These are phyloP conservation scores for Diaporthe australafricana DNA, from an alignment of 2,329 filamentous ascomycete species.

Conservation along the genomic window DNA sequence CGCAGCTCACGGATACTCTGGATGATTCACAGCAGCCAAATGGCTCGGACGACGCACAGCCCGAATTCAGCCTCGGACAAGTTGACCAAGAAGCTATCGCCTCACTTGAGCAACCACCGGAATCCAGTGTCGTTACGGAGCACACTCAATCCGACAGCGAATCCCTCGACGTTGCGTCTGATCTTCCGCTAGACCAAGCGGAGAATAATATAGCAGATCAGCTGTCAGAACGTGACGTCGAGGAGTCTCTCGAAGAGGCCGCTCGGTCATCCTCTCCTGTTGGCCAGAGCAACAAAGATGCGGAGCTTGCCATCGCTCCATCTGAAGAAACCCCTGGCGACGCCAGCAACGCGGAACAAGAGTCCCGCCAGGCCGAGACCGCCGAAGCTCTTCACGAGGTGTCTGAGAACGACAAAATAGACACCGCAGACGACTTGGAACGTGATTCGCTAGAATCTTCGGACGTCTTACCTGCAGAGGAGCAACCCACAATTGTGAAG, in stretches of 20 bases:
- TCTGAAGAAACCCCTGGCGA: neutral
- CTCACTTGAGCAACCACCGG: neutral
- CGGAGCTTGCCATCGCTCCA: too few relatives aligned
- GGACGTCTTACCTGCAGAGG: neutral
- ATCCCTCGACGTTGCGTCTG: neutral
- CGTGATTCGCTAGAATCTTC: slow-evolving; percentile 7
- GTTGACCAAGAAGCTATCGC: neutral
- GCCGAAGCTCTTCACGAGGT: neutral
- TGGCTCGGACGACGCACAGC: neutral
- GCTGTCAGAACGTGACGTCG: too few relatives aligned
- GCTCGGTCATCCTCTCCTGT: neutral
- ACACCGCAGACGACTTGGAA: neutral
- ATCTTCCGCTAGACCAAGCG: neutral
- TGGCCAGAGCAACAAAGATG: neutral
- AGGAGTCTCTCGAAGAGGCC: neutral
- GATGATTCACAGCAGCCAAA: neutral
- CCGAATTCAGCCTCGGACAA: neutral
- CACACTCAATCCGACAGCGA: neutral
- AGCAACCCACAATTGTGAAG: neutral
- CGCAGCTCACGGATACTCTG: neutral
- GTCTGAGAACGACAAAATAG: neutral
- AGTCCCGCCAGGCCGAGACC: neutral
- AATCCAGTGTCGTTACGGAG: neutral
- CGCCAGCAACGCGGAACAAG: neutral
- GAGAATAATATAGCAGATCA: neutral